Percentiles rank a stretch among this genome's conserved stretches.
Evolutionary conservation across 495 filamentous ascomycete genomes (phyloP).

Genomic region (Aspergillus asperescens): DNA sequence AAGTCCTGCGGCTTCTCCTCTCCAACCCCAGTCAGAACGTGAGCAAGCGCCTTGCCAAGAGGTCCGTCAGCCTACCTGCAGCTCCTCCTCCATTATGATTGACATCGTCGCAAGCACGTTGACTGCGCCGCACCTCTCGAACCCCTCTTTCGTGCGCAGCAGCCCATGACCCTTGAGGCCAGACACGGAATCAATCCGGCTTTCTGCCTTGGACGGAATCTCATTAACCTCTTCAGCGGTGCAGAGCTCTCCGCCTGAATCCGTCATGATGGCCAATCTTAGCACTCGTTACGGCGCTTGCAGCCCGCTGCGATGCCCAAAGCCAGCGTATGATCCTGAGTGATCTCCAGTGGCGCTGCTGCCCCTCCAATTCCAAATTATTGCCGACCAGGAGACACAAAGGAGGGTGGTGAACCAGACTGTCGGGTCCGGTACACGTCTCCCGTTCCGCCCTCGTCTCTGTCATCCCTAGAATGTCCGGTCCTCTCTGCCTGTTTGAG

Average conservation of each 20-base stretch:
- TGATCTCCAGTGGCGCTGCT: constrained; percentile 2
- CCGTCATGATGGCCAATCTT: background rate
- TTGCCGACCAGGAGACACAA: constrained; percentile 1
- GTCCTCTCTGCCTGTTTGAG: constrained; percentile 3
- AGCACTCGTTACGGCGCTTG: background rate
- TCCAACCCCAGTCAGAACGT: constrained; percentile 7
- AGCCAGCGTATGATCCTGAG: background rate
- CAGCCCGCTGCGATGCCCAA: background rate
- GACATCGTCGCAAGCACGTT: constrained; percentile 22
- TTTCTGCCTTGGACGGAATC: too few relatives aligned
- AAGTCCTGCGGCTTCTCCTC: background rate
- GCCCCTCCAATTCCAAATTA: background rate
- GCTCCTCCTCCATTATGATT: constrained; percentile 6
- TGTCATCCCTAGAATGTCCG: constrained; percentile 8
- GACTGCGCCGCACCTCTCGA: constrained; percentile 29
- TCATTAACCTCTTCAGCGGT: too few relatives aligned
- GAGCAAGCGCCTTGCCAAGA: constrained; percentile 39
- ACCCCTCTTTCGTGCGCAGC: constrained; percentile 3
- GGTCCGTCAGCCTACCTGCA: constrained; percentile 21
- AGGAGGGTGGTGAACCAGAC: constrained; percentile 31
- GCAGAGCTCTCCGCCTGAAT: background rate
- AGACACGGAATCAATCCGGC: background rate
- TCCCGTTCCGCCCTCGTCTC: constrained; percentile 14
- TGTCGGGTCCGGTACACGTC: constrained; percentile 28
- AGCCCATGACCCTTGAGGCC: too few relatives aligned